A percentile compares a stretch with the other conserved stretches of the same genome.
phyloP scores from a whole-genome alignment of 495 filamentous ascomycete species.

The Hyaloscypha finlandica region DNA sequence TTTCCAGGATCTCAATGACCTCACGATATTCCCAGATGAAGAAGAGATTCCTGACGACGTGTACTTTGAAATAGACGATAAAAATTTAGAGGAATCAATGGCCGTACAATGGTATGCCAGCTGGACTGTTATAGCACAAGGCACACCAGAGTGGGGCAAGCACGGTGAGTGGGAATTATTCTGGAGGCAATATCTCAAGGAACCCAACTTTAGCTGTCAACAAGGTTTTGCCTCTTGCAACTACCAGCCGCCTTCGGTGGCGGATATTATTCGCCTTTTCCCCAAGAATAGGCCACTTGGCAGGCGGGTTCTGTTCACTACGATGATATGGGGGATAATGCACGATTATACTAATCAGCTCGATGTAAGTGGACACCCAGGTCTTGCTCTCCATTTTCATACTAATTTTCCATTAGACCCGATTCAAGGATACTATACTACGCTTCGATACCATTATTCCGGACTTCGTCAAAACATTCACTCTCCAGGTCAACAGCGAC shows the following conservation, averaged over 20 bases:
- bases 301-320: neutral
- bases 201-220: neutral
- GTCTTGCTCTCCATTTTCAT: neutral
- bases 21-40: neutral
- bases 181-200: neutral
- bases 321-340: neutral
- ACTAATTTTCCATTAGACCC: neutral
- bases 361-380: neutral
- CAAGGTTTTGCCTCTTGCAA: neutral
- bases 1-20: neutral
- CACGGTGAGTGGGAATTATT: neutral
- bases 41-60: neutral
- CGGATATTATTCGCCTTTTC: neutral
- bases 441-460: neutral
- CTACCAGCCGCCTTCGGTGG: neutral
- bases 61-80: neutral
- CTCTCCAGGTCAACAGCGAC: neutral
- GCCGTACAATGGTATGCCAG: neutral
- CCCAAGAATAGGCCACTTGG: neutral
- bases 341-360: neutral
- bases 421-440: neutral
- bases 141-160: neutral
- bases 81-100: neutral
- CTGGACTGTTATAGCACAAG: neutral
- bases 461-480: neutral